These are phyloP conservation scores for Aspergillus diversus DNA, from an alignment of 495 filamentous ascomycete species.

Conservation along the genomic window DNA sequence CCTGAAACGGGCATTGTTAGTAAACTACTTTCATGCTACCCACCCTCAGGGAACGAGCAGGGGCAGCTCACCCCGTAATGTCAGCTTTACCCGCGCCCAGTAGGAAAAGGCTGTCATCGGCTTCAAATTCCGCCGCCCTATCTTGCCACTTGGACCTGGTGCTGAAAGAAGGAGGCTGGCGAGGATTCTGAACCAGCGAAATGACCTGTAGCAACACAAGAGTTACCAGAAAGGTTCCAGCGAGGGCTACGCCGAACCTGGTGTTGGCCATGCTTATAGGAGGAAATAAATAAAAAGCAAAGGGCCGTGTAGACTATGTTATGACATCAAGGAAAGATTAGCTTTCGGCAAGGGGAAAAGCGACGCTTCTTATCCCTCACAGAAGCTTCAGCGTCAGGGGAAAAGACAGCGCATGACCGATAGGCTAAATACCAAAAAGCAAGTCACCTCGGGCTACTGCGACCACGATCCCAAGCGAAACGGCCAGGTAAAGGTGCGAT, in stretches of 20 bases:
- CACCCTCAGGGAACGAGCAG: conserved; percentile 7
- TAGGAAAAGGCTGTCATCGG: conserved; percentile 62
- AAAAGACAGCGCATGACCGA: conserved; percentile 17
- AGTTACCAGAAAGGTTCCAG: conserved; percentile 28
- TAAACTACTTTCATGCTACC: neutral
- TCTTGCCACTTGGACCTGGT: conserved; percentile 18
- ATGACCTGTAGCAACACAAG: conserved; percentile 39
- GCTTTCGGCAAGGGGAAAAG: neutral
- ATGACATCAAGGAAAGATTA: conserved; percentile 8
- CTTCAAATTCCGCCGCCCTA: conserved; percentile 25
- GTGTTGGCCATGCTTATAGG: conserved; percentile 35
- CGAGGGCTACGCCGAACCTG: conserved; percentile 30
- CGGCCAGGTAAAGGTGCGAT: conserved; percentile 3
- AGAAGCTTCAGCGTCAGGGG: conserved; percentile 8
- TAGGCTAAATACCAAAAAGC: neutral
- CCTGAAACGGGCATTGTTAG: conserved; percentile 35
- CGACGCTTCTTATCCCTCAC: conserved; percentile 10
- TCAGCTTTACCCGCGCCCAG: conserved; percentile 94
- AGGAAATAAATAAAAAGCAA: neutral
- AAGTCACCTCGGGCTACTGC: conserved; percentile 6
- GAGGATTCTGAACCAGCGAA: conserved; percentile 24
- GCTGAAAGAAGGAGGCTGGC: conserved; percentile 18
- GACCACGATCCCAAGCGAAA: conserved; percentile 15
- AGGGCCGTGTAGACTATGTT: conserved; percentile 5
- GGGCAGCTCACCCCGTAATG: conserved; percentile 74